phyloP scores from a whole-genome alignment of 2,329 filamentous ascomycete species.

The Monosporascus sp. region DNA sequence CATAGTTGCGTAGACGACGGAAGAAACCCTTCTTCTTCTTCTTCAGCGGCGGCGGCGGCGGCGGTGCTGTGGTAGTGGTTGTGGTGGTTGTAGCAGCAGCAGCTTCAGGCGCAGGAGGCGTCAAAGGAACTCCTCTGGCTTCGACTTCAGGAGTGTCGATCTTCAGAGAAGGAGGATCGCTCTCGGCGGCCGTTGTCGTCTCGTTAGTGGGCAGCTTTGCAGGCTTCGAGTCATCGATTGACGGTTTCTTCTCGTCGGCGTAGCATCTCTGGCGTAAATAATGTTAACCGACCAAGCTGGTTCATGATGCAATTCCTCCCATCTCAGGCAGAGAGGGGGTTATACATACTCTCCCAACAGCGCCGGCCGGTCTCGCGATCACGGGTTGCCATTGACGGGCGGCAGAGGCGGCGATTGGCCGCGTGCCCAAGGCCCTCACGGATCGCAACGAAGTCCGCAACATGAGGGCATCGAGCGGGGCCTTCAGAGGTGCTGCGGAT shows the following conservation, averaged over 20 bases:
- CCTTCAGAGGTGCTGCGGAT: too few species aligned
- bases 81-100: constrained; percentile 19
- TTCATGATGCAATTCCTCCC: too few species aligned
- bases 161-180: constrained; percentile 30
- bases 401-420: constrained; percentile 45
- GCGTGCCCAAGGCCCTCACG: constrained; percentile 53
- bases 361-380: constrained; percentile 30
- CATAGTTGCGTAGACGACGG: constrained; percentile 69
- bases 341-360: constrained; percentile 34
- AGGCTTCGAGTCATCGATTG: constrained; percentile 41
- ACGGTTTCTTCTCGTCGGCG: constrained; percentile 48
- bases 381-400: constrained; percentile 54
- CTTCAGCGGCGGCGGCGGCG: constrained; percentile 36
- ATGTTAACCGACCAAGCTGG: constrained; percentile 4
- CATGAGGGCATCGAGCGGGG: constrained; percentile 48
- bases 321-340: not conserved
- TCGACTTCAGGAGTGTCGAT: constrained; percentile 28
- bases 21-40: constrained; percentile 62
- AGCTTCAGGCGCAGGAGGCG: constrained; percentile 34
- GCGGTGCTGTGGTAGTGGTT: constrained; percentile 30
- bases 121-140: constrained; percentile 32
- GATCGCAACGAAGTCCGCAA: constrained; percentile 65
- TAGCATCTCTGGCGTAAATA: constrained; percentile 47
- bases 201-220: constrained; percentile 49
- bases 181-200: constrained; percentile 43